These are phyloP conservation scores for Nasturtium officinale DNA, from an alignment of 345 rosid genomes.

Conservation along the genomic window DNA sequence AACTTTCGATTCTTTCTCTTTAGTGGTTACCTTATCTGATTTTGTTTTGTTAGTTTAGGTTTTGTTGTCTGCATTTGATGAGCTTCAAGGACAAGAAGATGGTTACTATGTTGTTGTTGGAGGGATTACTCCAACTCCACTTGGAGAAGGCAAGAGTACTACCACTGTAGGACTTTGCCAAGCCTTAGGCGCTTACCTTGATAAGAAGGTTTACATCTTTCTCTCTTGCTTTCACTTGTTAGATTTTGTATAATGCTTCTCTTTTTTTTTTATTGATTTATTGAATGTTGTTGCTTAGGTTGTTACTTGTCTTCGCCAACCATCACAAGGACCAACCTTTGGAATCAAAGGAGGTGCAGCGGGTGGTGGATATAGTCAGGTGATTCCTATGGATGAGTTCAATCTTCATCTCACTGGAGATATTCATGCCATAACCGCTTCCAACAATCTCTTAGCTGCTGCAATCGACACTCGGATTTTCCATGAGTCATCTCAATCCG, in stretches of 20 bases:
- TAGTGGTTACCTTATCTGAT: neutral
- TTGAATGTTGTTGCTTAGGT: constrained; percentile 52
- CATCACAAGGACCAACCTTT: constrained; percentile 99
- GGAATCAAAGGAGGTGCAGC: constrained; percentile 99
- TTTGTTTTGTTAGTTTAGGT: constrained; percentile 48
- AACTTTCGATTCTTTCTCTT: constrained; percentile 8
- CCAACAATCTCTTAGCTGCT: constrained; percentile 98
- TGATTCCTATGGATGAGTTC: constrained; percentile 99
- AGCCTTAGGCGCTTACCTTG: constrained; percentile 91
- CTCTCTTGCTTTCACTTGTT: neutral
- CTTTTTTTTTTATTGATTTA: neutral
- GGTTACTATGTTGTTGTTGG: constrained; percentile 97
- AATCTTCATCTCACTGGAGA: constrained; percentile 98
- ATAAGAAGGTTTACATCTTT: constrained; percentile 67
- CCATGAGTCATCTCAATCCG: constrained; percentile 90
- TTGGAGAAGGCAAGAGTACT: constrained; percentile 97
- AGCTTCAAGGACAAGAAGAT: constrained; percentile 67
- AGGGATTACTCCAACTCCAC: constrained; percentile 99
- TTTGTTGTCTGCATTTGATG: constrained; percentile 74
- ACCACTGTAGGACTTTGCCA: constrained; percentile 96
- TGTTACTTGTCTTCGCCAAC: constrained; percentile 96
- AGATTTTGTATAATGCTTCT: neutral
- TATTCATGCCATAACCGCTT: constrained; percentile 98
- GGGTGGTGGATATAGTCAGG: constrained; percentile 99
- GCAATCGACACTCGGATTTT: constrained; percentile 96